A percentile compares a stretch with the other conserved stretches of the same genome.
Evolutionary conservation across 805 yeast genomes (phyloP).

Genomic region (Candida jianshihensis): DNA sequence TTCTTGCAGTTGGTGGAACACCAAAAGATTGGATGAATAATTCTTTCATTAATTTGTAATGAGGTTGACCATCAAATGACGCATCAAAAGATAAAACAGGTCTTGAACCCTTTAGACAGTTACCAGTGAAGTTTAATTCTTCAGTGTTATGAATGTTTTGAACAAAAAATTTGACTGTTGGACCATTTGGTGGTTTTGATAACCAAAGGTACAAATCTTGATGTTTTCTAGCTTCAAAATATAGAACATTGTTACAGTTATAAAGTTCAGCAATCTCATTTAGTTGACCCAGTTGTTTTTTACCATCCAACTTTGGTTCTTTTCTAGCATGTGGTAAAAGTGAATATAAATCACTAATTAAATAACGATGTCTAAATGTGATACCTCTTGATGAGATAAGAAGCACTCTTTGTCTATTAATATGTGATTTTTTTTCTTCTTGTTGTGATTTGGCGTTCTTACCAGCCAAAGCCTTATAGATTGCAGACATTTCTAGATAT

Average conservation of each 20-base stretch:
- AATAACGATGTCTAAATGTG: constrained; percentile 90
- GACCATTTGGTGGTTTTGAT: constrained; percentile 96
- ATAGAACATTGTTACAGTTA: constrained; percentile 92
- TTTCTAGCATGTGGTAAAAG: constrained; percentile 92
- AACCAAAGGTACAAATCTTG: constrained; percentile 92
- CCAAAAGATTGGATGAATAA: constrained; percentile 79
- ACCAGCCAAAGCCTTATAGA: constrained; percentile 59
- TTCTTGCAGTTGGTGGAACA: constrained; percentile 91
- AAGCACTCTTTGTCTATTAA: constrained; percentile 83
- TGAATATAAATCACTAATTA: constrained; percentile 71
- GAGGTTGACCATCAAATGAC: constrained; percentile 63
- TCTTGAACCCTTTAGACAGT: constrained; percentile 91
- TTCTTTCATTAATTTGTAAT: constrained; percentile 73
- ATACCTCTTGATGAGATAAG: constrained; percentile 92
- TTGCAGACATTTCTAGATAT: constrained; percentile 49
- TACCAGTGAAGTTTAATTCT: constrained; percentile 94
- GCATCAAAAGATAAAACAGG: constrained; percentile 87
- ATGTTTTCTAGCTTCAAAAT: constrained; percentile 94
- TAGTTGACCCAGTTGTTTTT: constrained; percentile 78
- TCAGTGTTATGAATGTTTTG: constrained; percentile 95
- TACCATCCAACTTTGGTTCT: constrained; percentile 92
- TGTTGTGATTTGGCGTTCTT: constrained; percentile 29
- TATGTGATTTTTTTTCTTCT: constrained; percentile 45
- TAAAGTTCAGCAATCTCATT: constrained; percentile 95
- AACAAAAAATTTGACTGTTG: constrained; percentile 87